Evolutionary conservation across 2,329 filamentous ascomycete species (phyloP), one percentile per base, ranked within the genome.

Genomic region (Myotisia sp.): DNA sequence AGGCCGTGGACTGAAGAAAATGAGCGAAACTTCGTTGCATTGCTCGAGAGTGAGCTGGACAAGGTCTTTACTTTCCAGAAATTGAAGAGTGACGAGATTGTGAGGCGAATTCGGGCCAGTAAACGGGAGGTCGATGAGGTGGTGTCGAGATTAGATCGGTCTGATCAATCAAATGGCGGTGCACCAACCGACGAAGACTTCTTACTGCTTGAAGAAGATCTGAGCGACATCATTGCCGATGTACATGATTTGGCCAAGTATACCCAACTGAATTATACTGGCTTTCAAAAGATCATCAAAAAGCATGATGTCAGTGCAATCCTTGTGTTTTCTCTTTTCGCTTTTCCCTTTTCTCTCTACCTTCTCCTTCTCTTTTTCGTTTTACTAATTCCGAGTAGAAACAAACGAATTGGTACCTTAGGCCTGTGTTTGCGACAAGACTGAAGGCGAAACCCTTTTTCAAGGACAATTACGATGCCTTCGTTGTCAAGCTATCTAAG

Each of bases 271-370:
- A 98, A 98, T 62, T 98, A 98, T 55, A 95, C 87, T 0, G 90
- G 90, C 4, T 98, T 98, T 56, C 92, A 94, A 66, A 98, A 98
- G 68, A 98, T 98, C 44, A 93, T 98, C 60, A 98, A 98, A 70
- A 98, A 98, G 68, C 90, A 98, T 58, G 90, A 94, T 63, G 82
- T 87, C 59, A 47, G 79, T 64, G 6, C n/a, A n/a, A n/a, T n/a
- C n/a, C n/a, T n/a, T n/a, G n/a, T n/a, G 22, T n/a, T n/a, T 22
- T 23, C 23, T 34, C 9, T 12, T 26, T 17, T 29, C 14, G 6
- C 14, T 13, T 13, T 23, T 12, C 32, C 35, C 21, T 13, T 26
- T 12, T 10, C 4, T 31, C 8, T 22, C 12, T 18, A 9, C 13
- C 13, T 6, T n/a, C 17, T 16, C 19, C 22, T 26, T 30, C 19